Base-by-base conservation (phyloP, 768 basidiomycete genomes). In the Lentinula aciculospora region DNA sequence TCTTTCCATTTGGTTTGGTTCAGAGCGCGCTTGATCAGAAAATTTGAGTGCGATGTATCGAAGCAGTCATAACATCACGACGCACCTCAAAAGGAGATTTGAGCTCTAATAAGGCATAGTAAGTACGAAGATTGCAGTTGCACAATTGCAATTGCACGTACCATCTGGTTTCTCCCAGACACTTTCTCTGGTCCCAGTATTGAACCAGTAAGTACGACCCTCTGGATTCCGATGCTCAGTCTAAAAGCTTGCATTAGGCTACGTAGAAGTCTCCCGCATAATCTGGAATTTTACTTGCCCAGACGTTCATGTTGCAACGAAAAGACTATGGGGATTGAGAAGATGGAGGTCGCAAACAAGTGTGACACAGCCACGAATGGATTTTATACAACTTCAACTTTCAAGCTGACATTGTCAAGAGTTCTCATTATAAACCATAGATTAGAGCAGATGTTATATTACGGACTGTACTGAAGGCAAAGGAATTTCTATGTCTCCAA, bases 91-190 rank as follows among this genome's bases (percentile, higher is more conserved):
- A 93, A 1, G 94, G 89, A 0, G 91, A 86, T 73, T 95, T 97
- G 50, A 98, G 77, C 23, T 91, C 94, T 90, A 58, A 28, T 25
- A 40, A 17, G 37, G 27, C 60, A 31, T 63, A 12, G 62, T 61
- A 51, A 61, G 23, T 15, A 56, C 9, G 40, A 8, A n/a, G 27
- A 23, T 37, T 37, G 39, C 54, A 0, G 23, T 27, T 15, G 4
- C 3, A n/a, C 31, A 39, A 27, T 9, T 32, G n/a, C 8, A 27
- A 31, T 32, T 51, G 32, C 50, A 65, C 80, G 64, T 64, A 90
- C 90, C 91, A 69, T 95, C 92, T 59, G 97, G 97, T 69, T 98
- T 99, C 73, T 98, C 95, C 96, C 95, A 98, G 53, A 95, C 93
- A 67, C 94, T 96, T 65, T 92, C 90, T 65, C 88, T 85, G 3